Evolutionary conservation across 768 basidiomycete species (phyloP), one percentile per base, ranked within the genome.

Genomic region (Glaciozyma antarctica): DNA sequence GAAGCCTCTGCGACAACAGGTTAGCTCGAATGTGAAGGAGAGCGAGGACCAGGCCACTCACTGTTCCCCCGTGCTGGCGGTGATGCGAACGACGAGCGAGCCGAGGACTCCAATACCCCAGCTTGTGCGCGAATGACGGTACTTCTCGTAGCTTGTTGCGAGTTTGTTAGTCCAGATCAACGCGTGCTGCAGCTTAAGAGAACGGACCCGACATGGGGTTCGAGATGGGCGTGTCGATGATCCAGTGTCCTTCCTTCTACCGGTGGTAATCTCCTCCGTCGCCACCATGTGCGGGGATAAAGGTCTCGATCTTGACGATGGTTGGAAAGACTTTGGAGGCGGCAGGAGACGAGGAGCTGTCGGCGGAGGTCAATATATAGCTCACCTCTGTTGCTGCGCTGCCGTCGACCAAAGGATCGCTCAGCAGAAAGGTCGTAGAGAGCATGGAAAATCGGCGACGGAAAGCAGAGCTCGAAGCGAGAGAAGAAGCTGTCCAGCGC

Each of bases 71-170:
- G 78, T 77, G 24, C 70, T 68, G 12, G 78, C 78, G 19, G 76
- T 76, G 58, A 78, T 57, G 68, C 76, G 77, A 73, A 78, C 76
- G 63, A 78, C 77, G 57, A 78, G 66, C 30, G 74, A 75, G 26
- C 78, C 78, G 60, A 78, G 76, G 15, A 78, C 78, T 43, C 76
- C 78, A 70, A 78, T 78, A 60, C 78, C 78, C 76, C 62, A 69
- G 2, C 74, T 74, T 12, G 77, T 76, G 21, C 77, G 75, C 21
- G 75, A 75, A 17, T 65, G 61, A 2, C 74, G 71, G 63, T 74
- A 78, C 63, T 77, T 73, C 51, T 72, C 72, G 71, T 74, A 78
- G 44, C n/a, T n/a, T n/a, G n/a, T n/a, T n/a, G n/a, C n/a, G n/a
- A n/a, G n/a, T n/a, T n/a, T n/a, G n/a, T n/a, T n/a, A n/a, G n/a